Evolutionary conservation across 768 basidiomycete species (phyloP).

Genomic region (Rhodotorula sphaerocarpa): DNA sequence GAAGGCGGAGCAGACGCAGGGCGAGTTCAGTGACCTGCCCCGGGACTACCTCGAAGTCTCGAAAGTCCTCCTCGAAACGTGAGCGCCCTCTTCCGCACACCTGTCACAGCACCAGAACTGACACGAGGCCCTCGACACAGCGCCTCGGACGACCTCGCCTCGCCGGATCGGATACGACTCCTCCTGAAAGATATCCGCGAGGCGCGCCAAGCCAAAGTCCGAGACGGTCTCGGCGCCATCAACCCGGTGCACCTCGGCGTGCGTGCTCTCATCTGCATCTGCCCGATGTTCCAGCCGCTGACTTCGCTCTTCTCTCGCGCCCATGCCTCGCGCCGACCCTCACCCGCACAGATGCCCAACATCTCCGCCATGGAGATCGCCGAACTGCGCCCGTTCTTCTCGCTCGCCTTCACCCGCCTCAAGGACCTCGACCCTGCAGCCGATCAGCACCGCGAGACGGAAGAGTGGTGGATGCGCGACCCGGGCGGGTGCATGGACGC

Average conservation of each 20-base stretch:
- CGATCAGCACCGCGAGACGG: constrained; percentile 6
- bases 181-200: constrained; percentile 91
- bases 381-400: constrained; percentile 82
- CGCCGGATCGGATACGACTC: constrained; percentile 71
- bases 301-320: no score
- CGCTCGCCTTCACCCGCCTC: constrained; percentile 55
- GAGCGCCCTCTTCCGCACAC: constrained; percentile 49
- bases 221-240: constrained; percentile 69
- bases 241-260: constrained; percentile 76
- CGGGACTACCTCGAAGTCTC: constrained; percentile 83
- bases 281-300: background rate
- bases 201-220: constrained; percentile 85
- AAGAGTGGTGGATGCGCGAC: constrained; percentile 19
- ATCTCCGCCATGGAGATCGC: constrained; percentile 86
- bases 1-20: constrained; percentile 61
- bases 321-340: background rate
- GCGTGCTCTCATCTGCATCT: constrained; percentile 40
- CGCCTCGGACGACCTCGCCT: constrained; percentile 79
- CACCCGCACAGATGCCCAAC: constrained; percentile 60
- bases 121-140: constrained; percentile 45
- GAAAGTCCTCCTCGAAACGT: constrained; percentile 79
- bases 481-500: constrained; percentile 4
- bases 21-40: constrained; percentile 69
- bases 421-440: constrained; percentile 26
- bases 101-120: background rate